Evolutionary conservation across 768 basidiomycete genomes (phyloP).

Genomic region (Leucocoprinus birnbaumii): DNA sequence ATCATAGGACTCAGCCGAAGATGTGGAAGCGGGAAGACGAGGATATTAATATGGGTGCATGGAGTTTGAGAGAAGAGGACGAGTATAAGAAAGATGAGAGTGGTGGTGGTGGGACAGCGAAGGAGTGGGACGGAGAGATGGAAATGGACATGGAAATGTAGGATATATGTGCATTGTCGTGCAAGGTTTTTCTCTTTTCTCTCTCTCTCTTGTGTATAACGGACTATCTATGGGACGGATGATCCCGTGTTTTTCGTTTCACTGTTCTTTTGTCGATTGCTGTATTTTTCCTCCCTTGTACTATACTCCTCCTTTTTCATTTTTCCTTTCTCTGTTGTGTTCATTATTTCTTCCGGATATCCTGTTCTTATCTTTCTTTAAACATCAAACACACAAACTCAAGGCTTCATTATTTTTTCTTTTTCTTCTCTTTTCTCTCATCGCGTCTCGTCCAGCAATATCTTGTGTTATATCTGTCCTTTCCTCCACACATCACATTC

Average conservation of each 20-base stretch:
- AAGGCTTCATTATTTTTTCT: too few species aligned
- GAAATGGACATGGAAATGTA: conserved; percentile 55
- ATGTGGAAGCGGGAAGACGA: conserved; percentile 42
- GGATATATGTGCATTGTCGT: not conserved
- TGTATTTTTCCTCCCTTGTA: not conserved
- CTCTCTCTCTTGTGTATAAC: conserved; percentile 5
- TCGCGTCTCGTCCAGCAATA: too few species aligned
- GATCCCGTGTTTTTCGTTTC: not conserved
- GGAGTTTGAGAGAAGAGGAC: conserved; percentile 43
- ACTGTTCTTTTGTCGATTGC: conserved; percentile 1
- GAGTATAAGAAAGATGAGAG: conserved; percentile 32
- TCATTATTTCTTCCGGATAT: too few species aligned
- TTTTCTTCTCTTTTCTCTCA: too few species aligned
- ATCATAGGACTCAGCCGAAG: conserved; percentile 9
- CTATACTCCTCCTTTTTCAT: not conserved
- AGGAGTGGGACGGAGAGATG: conserved; percentile 53
- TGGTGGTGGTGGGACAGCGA: conserved; percentile 31
- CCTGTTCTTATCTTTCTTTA: too few species aligned
- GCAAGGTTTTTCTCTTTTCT: not conserved
- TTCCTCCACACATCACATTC: too few species aligned
- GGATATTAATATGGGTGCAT: conserved; percentile 28
- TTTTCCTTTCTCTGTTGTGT: too few species aligned
- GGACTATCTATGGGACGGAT: not conserved
- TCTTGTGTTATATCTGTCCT: too few species aligned
- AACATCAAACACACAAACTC: too few species aligned